Base-by-base conservation (phyloP, 176 grass and related monocot genomes). In the Chrysopogon serrulatus region DNA sequence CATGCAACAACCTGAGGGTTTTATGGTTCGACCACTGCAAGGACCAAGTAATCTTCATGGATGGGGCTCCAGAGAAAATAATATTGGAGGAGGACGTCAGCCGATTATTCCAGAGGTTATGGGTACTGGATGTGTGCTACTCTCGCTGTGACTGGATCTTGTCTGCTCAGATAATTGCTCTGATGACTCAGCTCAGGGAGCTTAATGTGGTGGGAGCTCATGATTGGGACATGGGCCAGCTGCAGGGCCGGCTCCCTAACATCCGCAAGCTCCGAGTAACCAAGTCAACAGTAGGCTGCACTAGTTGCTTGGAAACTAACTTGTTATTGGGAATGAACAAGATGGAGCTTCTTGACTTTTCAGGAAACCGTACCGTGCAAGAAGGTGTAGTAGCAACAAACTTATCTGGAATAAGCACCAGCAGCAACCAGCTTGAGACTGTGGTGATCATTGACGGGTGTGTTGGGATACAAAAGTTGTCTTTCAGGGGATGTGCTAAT, bases 21-120 rank as follows among this genome's bases (percentile, higher is more conserved):
- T 19, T 56, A 23, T 56, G 51, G 51, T 19, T 56, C 0, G 21
- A 56, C 6, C 21, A n/a, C 51, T n/a, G 51, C 2, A 6, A 54
- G 0, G 51, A 23, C 19, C 17, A 9, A 53, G 48, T 2, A n/a
- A n/a, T 10, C 23, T 24, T 1, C 23, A 23, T 1, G 10, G 8
- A 1, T 60, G 54, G 5, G 7, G 5, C 23, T 5, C 0, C 15
- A 48, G 45, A 0, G 3, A 1, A 1, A n/a, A n/a, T n/a, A n/a
- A n/a, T n/a, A 44, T 9, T 2, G 6, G 8, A 26, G n/a, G 23
- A 13, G n/a, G 9, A 26, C 2, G 27, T 60, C 9, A 2, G 21
- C 0, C n/a, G 0, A 0, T 61, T n/a, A n/a, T 61, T 61, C 24
- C 2, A 49, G 16, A 18, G 5, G 1, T 5, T 49, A 0, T 49